Base-by-base conservation (phyloP, 2,329 filamentous ascomycete species). In the Fusarium illudens region DNA sequence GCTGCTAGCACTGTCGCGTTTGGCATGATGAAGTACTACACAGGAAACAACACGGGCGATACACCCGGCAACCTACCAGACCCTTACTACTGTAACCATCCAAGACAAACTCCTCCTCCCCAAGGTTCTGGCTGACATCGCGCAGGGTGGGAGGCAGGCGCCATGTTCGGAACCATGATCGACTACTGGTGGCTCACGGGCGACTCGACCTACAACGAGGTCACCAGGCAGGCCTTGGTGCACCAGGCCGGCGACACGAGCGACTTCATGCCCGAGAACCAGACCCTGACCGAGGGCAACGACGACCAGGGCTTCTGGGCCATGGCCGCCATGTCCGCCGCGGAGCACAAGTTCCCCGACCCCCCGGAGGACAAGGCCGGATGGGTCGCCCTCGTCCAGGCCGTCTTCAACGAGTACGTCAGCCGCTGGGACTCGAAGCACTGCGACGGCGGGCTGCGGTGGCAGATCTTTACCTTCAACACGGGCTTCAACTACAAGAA, bases 261-360 rank as follows among this genome's bases (percentile, higher is more conserved):
- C 12, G 86, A 91, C 75, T 91, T 84, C 75, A 90, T 91, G 88
- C 90, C 90, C 4, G 74, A 77, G n/a, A 90, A 90, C 77, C 88
- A 90, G 76, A 89, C 87, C 7, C 78, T 81, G 49, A 84, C 84
- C 2, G 78, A 85, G 64, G 90, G 90, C 67, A 93, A 92, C 78
- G 91, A 93, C 67, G 91, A 93, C 71, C 91, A 93, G 77, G 90
- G 91, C 6, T 95, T 96, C 79, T 96, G 93, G 93, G 92, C 87
- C n/a, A 86, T 96, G 82, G 88, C 92, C 1, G 91, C 90, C 63
- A 91, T 96, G 84, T 86, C 87, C 10, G 93, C 93, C 3, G 90
- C 91, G 34, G 93, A 96, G 79, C 87, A 90, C 72, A 89, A 89
- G 66, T 95, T 91, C 73, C 90, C 90, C 2, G 86, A 93, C 71